Evolutionary conservation across 257 asterid species (phyloP).

Genomic region (Nemophila menziesii): DNA sequence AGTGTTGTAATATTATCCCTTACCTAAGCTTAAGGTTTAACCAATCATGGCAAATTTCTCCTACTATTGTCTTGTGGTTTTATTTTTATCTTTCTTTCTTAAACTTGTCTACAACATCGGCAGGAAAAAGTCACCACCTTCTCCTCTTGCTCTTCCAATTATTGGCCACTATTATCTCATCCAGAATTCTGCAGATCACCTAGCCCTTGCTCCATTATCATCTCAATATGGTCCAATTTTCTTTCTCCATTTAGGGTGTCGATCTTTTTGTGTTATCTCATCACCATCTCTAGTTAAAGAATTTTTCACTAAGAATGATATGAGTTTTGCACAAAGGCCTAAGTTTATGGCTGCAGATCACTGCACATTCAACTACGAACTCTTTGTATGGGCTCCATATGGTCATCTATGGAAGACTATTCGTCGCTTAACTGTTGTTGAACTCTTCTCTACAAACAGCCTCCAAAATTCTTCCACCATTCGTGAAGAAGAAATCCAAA

Average conservation of each 20-base stretch:
- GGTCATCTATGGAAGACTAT: constrained; percentile 37
- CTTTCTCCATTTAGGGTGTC: constrained; percentile 32
- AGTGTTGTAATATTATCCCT: too few species aligned
- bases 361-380: constrained; percentile 25
- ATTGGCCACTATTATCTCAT: constrained; percentile 53
- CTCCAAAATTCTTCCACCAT: constrained; percentile 23
- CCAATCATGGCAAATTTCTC: too few species aligned
- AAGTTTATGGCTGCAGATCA: constrained; percentile 19
- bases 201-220: constrained; percentile 20
- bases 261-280: constrained; percentile 24
- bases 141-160: constrained; percentile 38
- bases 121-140: constrained; percentile 24
- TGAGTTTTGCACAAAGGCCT: constrained; percentile 43
- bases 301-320: too few species aligned
- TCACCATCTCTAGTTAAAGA: constrained; percentile 38
- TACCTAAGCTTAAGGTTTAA: too few species aligned
- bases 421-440: too few species aligned
- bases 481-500: constrained; percentile 24
- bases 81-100: constrained; percentile 5
- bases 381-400: constrained; percentile 20
- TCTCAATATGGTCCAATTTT: constrained; percentile 30
- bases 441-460: constrained; percentile 30
- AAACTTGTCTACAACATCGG: not conserved
- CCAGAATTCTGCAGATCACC: constrained; percentile 23
- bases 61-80: not conserved